A percentile compares a stretch with the other conserved stretches of the same genome.
Conservation (phyloP, 495 filamentous ascomycete species). For the Talaromyces trachyspermus region DNA sequence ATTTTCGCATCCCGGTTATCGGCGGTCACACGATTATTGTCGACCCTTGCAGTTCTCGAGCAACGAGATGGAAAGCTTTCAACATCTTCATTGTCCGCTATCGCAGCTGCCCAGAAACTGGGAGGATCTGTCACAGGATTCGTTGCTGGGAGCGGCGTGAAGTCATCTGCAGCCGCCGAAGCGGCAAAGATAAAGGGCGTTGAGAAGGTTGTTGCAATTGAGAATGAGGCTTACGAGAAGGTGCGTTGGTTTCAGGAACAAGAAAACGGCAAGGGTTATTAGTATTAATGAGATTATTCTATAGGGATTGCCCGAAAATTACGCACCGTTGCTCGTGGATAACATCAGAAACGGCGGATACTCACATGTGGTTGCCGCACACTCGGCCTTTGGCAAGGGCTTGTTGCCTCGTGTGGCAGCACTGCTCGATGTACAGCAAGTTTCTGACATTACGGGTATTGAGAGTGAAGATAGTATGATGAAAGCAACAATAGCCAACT, state of each 20-base stretch:
- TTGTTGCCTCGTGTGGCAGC: conserved; percentile 93
- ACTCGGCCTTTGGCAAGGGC: conserved; percentile 96
- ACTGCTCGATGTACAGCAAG: conserved; percentile 82
- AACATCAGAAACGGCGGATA: conserved; percentile 92
- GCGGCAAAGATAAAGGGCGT: conserved; percentile 84
- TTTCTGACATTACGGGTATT: conserved; percentile 84
- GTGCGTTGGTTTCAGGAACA: conserved; percentile 31
- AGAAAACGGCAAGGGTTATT: neutral
- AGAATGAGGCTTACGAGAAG: conserved; percentile 89
- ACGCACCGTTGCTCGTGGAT: conserved; percentile 82
- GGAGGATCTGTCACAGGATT: conserved; percentile 82
- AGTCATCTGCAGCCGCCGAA: conserved; percentile 68
- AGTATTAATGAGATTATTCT: neutral
- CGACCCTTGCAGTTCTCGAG: conserved; percentile 85
- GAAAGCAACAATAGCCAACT: neutral
- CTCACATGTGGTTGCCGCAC: conserved; percentile 82
- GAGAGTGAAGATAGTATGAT: conserved; percentile 75
- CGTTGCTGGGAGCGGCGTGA: conserved; percentile 74
- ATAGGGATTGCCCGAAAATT: conserved; percentile 90
- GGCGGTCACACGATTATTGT: conserved; percentile 64
- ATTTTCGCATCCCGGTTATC: conserved; percentile 30
- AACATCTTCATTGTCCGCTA: conserved; percentile 70
- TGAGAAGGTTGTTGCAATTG: conserved; percentile 82
- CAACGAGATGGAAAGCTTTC: conserved; percentile 87
- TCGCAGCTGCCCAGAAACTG: conserved; percentile 80